Evolutionary conservation across 768 basidiomycete species (phyloP), one percentile per base, ranked within the genome.

Genomic region (Lyophyllum atratum): DNA sequence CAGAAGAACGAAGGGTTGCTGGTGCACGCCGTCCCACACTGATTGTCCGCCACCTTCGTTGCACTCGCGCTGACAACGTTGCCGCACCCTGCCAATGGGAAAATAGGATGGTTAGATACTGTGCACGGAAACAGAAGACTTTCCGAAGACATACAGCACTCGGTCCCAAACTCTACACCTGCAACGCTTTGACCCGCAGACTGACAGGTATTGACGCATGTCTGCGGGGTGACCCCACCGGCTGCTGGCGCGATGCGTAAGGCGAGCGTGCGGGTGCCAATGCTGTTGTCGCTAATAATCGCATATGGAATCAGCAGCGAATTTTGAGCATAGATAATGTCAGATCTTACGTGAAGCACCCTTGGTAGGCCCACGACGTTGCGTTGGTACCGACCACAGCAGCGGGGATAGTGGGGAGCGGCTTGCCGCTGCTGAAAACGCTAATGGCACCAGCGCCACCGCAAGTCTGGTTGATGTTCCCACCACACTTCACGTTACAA

Each of bases 391-490:
- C 43, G 11, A 26, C 21, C 9, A 60, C 48, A 4, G 40, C 33
- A 5, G 34, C 22, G 9, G 59, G 51, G 12, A 37, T 47, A 28
- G 54, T 55, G 29, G 59, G 55, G 15, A 53, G 51, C 19, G 55
- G 42, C 9, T 33, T 54, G 37, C 52, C 52, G 15, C 25, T 57
- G 52, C 34, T 54, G 25, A 57, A 60, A 2, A 56, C 14, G 40
- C 53, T 60, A 47, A 60, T 56, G 44, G 31, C 47, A 10, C 42
- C 44, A 11, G 54, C 12, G 17, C 58, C 58, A n/a, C 58, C 58
- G 21, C 58, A 59, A 21, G 49, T 59, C 49, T 55, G 17, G 22
- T 53, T 54, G 11, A 24, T 26, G 24, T 56, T 60, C 8, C 54
- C 54, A 8, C 43, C 50, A 26, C 55, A 60, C 21, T 45, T 46